A percentile compares a stretch with the other conserved stretches of the same genome.
Conservation (phyloP, 257 asterid species). For the Plantago elongata region DNA sequence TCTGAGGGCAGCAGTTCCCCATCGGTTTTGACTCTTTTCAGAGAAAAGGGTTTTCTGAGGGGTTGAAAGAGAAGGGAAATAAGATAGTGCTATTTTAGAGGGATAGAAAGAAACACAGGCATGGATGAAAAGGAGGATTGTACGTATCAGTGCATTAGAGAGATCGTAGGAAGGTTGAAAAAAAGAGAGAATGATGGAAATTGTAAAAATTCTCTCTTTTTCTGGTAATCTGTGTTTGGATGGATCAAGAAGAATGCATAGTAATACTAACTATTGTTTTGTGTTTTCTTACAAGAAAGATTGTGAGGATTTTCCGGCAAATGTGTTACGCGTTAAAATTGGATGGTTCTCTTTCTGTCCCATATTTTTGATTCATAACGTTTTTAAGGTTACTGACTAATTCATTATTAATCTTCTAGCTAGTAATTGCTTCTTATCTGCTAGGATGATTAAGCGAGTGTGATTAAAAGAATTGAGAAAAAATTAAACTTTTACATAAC, state of each 20-base stretch:
- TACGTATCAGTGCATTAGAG: constrained; percentile 27
- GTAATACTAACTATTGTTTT: background rate
- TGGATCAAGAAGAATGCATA: background rate
- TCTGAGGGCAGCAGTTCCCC: constrained; percentile 56
- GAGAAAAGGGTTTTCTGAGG: constrained; percentile 14
- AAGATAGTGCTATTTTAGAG: background rate
- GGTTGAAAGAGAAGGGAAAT: constrained; percentile 19
- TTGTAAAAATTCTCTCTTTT: background rate
- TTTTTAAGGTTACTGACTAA: background rate
- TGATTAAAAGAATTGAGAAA: too few relatives aligned
- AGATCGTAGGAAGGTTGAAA: constrained; percentile 20
- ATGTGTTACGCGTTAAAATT: background rate
- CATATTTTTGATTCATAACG: background rate
- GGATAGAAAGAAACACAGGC: background rate
- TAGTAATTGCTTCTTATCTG: background rate
- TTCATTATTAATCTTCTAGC: background rate
- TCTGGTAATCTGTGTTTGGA: constrained; percentile 1
- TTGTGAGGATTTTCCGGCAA: constrained; percentile 27
- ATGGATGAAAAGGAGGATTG: constrained; percentile 25
- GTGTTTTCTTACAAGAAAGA: constrained; percentile 18
- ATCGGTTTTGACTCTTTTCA: constrained; percentile 20
- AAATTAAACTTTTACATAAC: too few relatives aligned
- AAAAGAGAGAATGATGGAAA: constrained; percentile 12
- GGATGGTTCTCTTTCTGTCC: background rate
- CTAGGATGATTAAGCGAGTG: too few relatives aligned